These are phyloP conservation scores for Neurospora tetrasperma DNA, from an alignment of 495 filamentous ascomycete genomes.

Conservation along the genomic window DNA sequence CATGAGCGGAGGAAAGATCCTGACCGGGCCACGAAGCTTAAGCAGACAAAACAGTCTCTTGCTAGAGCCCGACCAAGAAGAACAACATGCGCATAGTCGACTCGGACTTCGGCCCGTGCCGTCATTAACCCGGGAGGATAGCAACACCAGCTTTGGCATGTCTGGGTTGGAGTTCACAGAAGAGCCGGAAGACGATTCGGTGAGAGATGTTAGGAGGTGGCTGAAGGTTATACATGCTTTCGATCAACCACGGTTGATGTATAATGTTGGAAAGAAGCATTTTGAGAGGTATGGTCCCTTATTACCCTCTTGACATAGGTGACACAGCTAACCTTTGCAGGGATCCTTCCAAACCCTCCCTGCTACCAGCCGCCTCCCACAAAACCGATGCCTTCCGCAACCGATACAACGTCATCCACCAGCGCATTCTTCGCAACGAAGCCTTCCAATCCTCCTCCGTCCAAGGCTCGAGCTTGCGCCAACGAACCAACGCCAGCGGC, in stretches of 20 bases:
- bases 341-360: conserved; percentile 53
- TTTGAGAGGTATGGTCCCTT: conserved; percentile 56
- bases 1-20: conserved; percentile 70
- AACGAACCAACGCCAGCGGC: conserved; percentile 41
- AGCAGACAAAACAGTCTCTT: conserved; percentile 52
- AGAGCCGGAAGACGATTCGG: conserved; percentile 45
- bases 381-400: conserved; percentile 82
- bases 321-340: conserved; percentile 16
- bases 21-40: conserved; percentile 30
- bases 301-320: neutral
- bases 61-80: conserved; percentile 27
- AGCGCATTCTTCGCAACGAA: conserved; percentile 84
- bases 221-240: conserved; percentile 68
- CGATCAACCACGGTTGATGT: conserved; percentile 76
- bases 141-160: conserved; percentile 53
- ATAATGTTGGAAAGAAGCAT: conserved; percentile 81
- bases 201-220: conserved; percentile 62
- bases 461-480: conserved; percentile 38
- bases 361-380: conserved; percentile 69
- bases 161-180: conserved; percentile 51
- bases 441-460: conserved; percentile 76
- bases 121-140: conserved; percentile 40
- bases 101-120: conserved; percentile 33
- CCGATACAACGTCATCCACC: conserved; percentile 80
- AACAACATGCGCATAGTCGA: conserved; percentile 30